A percentile compares a stretch with the other conserved stretches of the same genome.
These are phyloP conservation scores for Diaporthe eres DNA, from an alignment of 2,329 filamentous ascomycete genomes.

Conservation along the genomic window DNA sequence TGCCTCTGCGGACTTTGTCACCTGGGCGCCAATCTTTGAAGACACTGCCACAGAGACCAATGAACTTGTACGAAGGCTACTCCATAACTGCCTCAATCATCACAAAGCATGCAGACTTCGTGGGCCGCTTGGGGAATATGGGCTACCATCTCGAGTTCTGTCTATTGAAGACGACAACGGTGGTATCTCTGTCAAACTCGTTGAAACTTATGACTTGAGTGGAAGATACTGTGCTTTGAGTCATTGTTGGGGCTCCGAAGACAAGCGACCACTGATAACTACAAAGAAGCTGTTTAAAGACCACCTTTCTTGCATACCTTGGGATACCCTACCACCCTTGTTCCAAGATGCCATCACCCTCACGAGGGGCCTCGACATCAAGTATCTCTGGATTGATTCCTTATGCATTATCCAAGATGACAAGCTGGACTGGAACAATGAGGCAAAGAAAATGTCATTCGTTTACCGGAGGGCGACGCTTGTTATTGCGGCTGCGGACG, in stretches of 20 bases:
- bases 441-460: neutral
- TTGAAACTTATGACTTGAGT: neutral
- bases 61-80: neutral
- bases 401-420: neutral
- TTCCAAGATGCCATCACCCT: neutral
- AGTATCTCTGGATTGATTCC: neutral
- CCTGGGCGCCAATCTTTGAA: neutral
- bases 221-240: neutral
- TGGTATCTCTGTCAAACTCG: neutral
- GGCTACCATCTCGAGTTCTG: neutral
- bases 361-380: neutral
- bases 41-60: neutral
- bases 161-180: neutral
- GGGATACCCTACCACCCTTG: neutral
- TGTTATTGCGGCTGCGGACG: neutral
- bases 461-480: neutral
- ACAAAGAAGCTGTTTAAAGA: too few relatives aligned
- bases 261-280: neutral
- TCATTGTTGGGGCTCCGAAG: neutral
- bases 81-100: neutral
- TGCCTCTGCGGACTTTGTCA: neutral
- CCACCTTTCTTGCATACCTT: neutral
- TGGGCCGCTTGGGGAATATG: neutral
- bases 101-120: neutral
- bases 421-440: neutral